phyloP scores from a whole-genome alignment of 2,329 filamentous ascomycete species.

The Fusarium longipes region DNA sequence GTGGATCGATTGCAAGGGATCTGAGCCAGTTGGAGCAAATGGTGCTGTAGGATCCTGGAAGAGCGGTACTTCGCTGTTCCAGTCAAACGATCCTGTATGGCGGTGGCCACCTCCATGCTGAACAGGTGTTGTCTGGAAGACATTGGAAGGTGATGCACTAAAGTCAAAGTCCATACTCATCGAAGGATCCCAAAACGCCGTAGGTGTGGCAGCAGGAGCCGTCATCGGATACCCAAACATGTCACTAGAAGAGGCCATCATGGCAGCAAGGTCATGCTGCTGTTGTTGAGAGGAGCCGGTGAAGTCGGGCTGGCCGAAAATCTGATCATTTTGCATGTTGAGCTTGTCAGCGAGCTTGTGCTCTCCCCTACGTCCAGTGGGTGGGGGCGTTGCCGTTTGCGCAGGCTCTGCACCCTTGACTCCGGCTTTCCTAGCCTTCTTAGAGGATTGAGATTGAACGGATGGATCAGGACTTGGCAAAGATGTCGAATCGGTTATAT shows the following conservation, averaged over 20 bases:
- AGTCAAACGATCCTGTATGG: conserved; percentile 65
- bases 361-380: conserved; percentile 65
- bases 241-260: conserved; percentile 62
- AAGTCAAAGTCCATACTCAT: conserved; percentile 73
- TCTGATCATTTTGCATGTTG: conserved; percentile 69
- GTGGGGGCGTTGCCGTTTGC: conserved; percentile 70
- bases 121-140: conserved; percentile 54
- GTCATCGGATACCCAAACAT: conserved; percentile 71
- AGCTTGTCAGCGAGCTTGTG: conserved; percentile 66
- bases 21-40: conserved; percentile 50
- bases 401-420: conserved; percentile 52
- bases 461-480: conserved; percentile 46
- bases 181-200: conserved; percentile 69
- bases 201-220: conserved; percentile 62
- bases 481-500: conserved; percentile 46
- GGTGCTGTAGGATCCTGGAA: conserved; percentile 61
- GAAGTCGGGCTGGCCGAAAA: conserved; percentile 64
- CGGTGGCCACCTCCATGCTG: conserved; percentile 52
- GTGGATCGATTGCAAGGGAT: conserved; percentile 53
- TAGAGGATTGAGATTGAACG: conserved; percentile 50
- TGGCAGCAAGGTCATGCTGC: conserved; percentile 59
- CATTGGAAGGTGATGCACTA: conserved; percentile 54
- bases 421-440: conserved; percentile 59
- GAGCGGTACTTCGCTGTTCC: conserved; percentile 66
- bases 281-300: conserved; percentile 58